Evolutionary conservation across 2,329 filamentous ascomycete genomes (phyloP), one percentile per base, ranked within the genome.

Genomic region (Fusarium cicatricum): DNA sequence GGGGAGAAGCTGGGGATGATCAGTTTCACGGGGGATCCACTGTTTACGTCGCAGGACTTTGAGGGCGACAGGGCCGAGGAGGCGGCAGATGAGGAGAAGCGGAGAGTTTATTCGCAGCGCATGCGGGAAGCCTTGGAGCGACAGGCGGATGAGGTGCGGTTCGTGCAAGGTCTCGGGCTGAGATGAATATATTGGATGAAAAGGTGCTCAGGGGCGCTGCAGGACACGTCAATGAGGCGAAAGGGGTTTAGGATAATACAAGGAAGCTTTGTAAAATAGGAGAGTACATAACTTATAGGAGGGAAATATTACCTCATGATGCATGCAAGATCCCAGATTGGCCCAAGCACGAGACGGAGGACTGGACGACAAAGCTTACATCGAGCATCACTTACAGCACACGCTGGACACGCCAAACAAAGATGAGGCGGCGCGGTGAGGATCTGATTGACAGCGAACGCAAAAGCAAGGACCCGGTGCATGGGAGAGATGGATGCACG

Each of bases 1-100:
- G 93, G 92, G 15, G 92, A 96, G 54, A 88, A 87, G 60, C 77
- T 97, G 40, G 93, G 92, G 1, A 79, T 95, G 53, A 73, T 96
- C 16, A 81, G 77, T 49, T 90, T 90, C 69, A 85, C 86, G 1
- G 75, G 78, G 33, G 70, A 74, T 67, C 74, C 81, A 5, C 77
- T 80, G 1, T 85, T 82, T 61, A 73, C 70, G 8, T 70, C 78
- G 1, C 77, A 80, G 8, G 81, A 82, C 43, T 86, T 87, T 66
- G 80, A 83, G 50, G 72, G 53, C n/a, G 69, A 73, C 39, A 77
- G 78, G 15, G 78, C 80, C 51, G 79, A 84, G 65, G 69, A 74
- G 42, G 79, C 36, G 33, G 58, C 48, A 14, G 77, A 76, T 40
- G 64, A 57, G n/a, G 77, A 76, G 42, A 82, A 88, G 62, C 85